These are phyloP conservation scores for Solanum medicagineum DNA, from an alignment of 257 asterid genomes.

Conservation along the genomic window DNA sequence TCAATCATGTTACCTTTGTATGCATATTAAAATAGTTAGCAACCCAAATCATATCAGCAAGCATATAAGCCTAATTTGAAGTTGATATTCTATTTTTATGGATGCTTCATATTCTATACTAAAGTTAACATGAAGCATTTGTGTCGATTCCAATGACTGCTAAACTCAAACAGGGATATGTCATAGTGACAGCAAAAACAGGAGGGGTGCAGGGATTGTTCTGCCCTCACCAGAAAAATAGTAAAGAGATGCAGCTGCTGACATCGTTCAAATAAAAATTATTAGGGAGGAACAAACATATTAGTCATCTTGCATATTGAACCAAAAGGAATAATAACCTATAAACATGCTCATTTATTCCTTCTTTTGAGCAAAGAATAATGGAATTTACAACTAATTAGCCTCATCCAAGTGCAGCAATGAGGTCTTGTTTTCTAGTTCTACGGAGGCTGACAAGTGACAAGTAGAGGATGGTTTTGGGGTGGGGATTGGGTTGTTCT, in stretches of 20 bases:
- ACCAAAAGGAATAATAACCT: not conserved
- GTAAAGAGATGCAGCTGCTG: not conserved
- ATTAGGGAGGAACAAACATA: not conserved
- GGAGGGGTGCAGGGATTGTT: not conserved
- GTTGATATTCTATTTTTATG: not conserved
- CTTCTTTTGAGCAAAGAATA: slow-evolving; percentile 6
- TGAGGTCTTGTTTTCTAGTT: not conserved
- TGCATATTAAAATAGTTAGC: no score
- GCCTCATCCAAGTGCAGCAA: not conserved
- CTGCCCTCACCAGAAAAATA: not conserved
- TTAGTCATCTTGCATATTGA: not conserved
- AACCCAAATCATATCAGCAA: not conserved
- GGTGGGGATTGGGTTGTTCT: not conserved
- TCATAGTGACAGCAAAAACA: not conserved
- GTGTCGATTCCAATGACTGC: not conserved
- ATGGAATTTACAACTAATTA: slow-evolving; percentile 17
- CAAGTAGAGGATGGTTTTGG: not conserved
- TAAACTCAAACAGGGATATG: not conserved
- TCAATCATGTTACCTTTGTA: no score
- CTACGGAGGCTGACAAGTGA: not conserved
- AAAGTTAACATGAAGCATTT: not conserved
- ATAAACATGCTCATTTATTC: slow-evolving; percentile 4
- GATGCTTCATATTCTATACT: not conserved
- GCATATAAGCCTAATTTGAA: not conserved
- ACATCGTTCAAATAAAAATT: not conserved